phyloP scores from a whole-genome alignment of 73 alveolate species.

The Paramecium tetraurelia region DNA sequence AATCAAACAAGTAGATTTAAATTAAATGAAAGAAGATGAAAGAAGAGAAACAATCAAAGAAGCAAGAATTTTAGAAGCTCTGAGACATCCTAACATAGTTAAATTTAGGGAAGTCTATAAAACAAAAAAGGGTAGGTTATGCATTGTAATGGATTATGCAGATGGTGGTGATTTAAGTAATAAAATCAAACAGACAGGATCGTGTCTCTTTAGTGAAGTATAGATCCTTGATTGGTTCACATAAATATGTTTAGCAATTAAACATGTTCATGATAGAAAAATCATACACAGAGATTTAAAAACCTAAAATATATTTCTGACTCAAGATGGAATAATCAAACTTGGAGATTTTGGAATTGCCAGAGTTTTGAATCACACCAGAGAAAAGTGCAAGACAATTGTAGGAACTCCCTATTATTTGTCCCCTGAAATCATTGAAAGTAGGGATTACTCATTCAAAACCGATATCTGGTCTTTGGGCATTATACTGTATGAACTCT shows the following conservation, averaged over 20 bases:
- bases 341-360: slow-evolving; percentile 96
- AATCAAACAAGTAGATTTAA: slow-evolving; percentile 85
- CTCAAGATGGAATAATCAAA: slow-evolving; percentile 80
- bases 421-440: slow-evolving; percentile 93
- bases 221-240: slow-evolving; percentile 88
- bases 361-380: slow-evolving; percentile 77
- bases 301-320: slow-evolving; percentile 83
- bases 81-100: slow-evolving; percentile 93
- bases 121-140: slow-evolving; percentile 83
- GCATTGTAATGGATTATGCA: slow-evolving; percentile 65
- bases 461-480: slow-evolving; percentile 93
- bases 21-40: slow-evolving; percentile 82
- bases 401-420: slow-evolving; percentile 95
- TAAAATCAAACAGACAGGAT: slow-evolving; percentile 54
- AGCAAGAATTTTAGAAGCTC: slow-evolving; percentile 85
- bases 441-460: slow-evolving; percentile 81
- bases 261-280: slow-evolving; percentile 95
- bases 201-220: slow-evolving; percentile 76
- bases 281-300: slow-evolving; percentile 90
- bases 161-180: slow-evolving; percentile 71
- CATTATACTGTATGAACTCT: slow-evolving; percentile 85
- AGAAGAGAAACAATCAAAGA: slow-evolving; percentile 87
- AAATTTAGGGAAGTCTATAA: slow-evolving; percentile 88
- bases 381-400: slow-evolving; percentile 84
- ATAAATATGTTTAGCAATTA: slow-evolving; percentile 92